Evolutionary conservation across 2,329 filamentous ascomycete genomes (phyloP), one percentile per base, ranked within the genome.

Genomic region (Gliomastix tumulicola): DNA sequence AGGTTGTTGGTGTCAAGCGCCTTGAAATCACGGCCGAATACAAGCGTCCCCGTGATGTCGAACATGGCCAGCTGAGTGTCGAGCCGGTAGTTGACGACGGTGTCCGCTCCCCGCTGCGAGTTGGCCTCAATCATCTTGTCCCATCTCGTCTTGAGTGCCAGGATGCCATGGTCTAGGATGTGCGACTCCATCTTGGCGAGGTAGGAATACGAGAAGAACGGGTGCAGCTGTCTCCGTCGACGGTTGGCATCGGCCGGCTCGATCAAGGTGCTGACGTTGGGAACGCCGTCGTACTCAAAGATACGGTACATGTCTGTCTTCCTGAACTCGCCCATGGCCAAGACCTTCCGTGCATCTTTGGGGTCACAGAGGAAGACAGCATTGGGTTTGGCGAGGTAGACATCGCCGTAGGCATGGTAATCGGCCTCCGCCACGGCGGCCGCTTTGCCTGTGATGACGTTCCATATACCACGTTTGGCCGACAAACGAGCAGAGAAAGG

Each of bases 251-350:
- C 21, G 12, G 33, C 21, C 6, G 33, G 33, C 9, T 25, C 33
- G 21, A 16, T 23, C 21, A 27, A 11, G 15, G 33, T 35, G 33
- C n/a, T 17, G 22, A 35, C 22, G 21, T 27, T 35, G 21, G 33
- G 21, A 15, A 23, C 21, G 33, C 33, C 33, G 13, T 35, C 22
- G 33, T 25, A 25, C 16, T 39, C 42, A 16, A 33, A 35, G 17
- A 33, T 35, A 21, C 30, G 35, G 30, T 35, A 39, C 18, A 41
- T 39, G 15, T 44, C 37, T 7, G 39, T 39, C 36, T 44, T 40
- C 22, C 39, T 30, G 13, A 40, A 41, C 31, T 44, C 34, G n/a
- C 34, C 36, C 17, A 39, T 23, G 17, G 23, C 25, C 34, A 44
- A 20, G 21, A 35, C 21, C 15, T 15, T 25, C 20, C 22, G 15